A percentile compares a stretch with the other conserved stretches of the same genome.
Conservation (phyloP, 805 yeast genomes). For the Alloascoidea hylecoeti region DNA sequence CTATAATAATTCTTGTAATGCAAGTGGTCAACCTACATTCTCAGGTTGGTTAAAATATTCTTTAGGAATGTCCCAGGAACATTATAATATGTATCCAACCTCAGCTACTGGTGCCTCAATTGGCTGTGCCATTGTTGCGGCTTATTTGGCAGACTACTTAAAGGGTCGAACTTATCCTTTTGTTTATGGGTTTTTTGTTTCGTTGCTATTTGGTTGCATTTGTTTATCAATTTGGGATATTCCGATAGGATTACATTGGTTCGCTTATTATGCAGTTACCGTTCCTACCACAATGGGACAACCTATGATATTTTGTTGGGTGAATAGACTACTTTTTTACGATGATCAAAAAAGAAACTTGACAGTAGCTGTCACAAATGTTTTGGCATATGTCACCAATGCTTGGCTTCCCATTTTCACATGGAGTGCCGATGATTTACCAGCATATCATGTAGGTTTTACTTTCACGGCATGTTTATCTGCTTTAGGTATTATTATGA, state of each 20-base stretch:
- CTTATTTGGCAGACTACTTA: constrained; percentile 23
- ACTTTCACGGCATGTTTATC: constrained; percentile 21
- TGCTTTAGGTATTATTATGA: constrained; percentile 18
- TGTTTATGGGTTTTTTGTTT: constrained; percentile 22
- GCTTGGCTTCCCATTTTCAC: constrained; percentile 27
- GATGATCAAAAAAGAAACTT: constrained; percentile 24
- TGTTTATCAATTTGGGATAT: constrained; percentile 33
- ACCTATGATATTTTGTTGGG: constrained; percentile 43
- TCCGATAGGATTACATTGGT: constrained; percentile 34
- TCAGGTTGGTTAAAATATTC: constrained; percentile 29
- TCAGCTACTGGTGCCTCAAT: constrained; percentile 24
- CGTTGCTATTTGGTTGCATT: constrained; percentile 24
- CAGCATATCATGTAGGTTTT: constrained; percentile 23
- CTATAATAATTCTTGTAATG: constrained; percentile 21
- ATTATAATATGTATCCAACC: constrained; percentile 28
- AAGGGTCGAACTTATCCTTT: constrained; percentile 24
- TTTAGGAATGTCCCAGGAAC: constrained; percentile 16
- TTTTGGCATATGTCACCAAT: constrained; percentile 24
- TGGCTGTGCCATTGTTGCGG: constrained; percentile 19
- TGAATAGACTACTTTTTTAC: constrained; percentile 27
- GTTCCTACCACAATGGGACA: constrained; percentile 37
- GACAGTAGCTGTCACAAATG: constrained; percentile 25
- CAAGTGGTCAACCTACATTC: constrained; percentile 27
- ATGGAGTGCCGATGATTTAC: constrained; percentile 23
- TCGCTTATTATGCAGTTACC: constrained; percentile 31